Evolutionary conservation across 805 yeast species (phyloP), one percentile per base, ranked within the genome.

Genomic region (Lipomyces kockii): DNA sequence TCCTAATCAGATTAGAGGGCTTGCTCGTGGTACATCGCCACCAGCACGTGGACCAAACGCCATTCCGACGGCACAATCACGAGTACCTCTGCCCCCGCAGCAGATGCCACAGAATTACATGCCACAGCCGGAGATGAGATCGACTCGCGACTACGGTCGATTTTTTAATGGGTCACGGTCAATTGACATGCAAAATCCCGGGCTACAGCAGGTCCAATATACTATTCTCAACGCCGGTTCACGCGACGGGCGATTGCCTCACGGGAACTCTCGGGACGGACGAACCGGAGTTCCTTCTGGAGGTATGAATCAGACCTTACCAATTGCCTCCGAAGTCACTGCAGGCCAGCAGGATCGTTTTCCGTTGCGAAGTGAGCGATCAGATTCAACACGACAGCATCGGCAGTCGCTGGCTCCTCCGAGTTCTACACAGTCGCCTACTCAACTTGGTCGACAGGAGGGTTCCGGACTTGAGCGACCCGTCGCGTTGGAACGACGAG

Each of bases 51-150:
- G 60, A 35, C 20, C 60, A 11, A 56, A 29, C 49, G 60, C 60
- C 17, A 56, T 29, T 39, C 60, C 54, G 27, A 56, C 60, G 17
- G 17, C 35, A 11, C 43, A 39, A 56, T 20, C 60, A 56, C 49
- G 60, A 12, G 60, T 56, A 22, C 49, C 60, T 22, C 49, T 39
- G 29, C 49, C 60, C 12, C 60, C 60, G 27, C 60, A 56, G 34
- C 60, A 56, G 37, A 56, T 52, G 60, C 49, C 49, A 6, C 27
- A 3, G 34, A 29, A 52, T 52, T 25, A 29, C 29, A 49, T 20
- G 22, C 55, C 55, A 20, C 55, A 22, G 34, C 57, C 9, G 43
- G 60, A 56, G 8, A 20, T 35, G 35, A 56, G 60, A 56, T 12
- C 11, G 29, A 6, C 49, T 14, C 27, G 49, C 25, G 60, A 56